Evolutionary conservation across 495 filamentous ascomycete species (phyloP).

Genomic region (Margaritispora aquatica): DNA sequence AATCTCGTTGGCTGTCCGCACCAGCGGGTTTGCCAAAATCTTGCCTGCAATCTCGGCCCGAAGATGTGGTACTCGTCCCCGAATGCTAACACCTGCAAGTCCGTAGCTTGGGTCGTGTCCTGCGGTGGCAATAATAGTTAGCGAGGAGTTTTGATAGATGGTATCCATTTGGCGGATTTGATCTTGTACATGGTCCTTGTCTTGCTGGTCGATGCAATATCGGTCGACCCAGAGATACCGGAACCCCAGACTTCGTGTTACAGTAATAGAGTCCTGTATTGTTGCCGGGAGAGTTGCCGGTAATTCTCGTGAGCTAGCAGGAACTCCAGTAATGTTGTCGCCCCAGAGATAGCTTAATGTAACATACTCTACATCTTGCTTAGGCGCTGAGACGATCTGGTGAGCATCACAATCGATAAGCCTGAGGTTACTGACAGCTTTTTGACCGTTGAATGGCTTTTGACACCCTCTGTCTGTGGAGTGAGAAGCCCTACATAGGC

Average conservation of each 20-base stretch:
- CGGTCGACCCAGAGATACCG: constrained; percentile 27
- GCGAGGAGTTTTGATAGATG: constrained; percentile 24
- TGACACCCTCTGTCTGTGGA: background rate
- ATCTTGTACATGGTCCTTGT: constrained; percentile 20
- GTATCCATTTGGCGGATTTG: constrained; percentile 27
- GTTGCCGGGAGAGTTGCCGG: background rate
- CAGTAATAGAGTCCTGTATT: constrained; percentile 23
- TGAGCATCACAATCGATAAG: background rate
- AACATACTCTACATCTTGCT: background rate
- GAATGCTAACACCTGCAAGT: constrained; percentile 20
- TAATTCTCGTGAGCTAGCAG: background rate
- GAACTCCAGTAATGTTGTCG: background rate
- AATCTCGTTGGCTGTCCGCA: background rate
- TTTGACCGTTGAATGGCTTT: background rate
- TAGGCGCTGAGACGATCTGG: background rate
- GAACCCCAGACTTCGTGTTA: constrained; percentile 19
- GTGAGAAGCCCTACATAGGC: background rate
- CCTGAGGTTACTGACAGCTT: background rate
- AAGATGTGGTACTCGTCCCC: background rate
- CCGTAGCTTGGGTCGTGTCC: constrained; percentile 21
- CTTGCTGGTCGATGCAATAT: constrained; percentile 25
- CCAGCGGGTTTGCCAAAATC: background rate
- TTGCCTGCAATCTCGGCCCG: background rate
- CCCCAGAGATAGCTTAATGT: constrained; percentile 2
- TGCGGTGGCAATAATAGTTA: constrained; percentile 24